phyloP scores from a whole-genome alignment of 805 yeast species.

The Nakazawaea wickerhamii region DNA sequence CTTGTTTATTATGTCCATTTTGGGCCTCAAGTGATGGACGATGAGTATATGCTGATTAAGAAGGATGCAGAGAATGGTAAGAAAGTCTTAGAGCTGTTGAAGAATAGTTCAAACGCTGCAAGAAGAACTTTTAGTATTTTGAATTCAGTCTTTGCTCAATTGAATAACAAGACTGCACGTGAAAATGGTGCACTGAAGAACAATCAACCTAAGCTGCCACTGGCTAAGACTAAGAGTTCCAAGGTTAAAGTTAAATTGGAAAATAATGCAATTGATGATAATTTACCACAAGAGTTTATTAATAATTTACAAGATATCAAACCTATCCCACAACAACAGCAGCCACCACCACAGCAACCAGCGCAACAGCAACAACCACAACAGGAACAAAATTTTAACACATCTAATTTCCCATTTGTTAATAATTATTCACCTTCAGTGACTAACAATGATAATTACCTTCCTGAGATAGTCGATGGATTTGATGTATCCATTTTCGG shows the following conservation, averaged over 20 bases:
- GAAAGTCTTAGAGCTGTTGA: slow-evolving; percentile 62
- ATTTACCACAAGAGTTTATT: slow-evolving; percentile 19
- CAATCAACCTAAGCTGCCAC: too few relatives aligned
- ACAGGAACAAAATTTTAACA: too few relatives aligned
- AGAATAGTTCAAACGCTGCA: slow-evolving; percentile 74
- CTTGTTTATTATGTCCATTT: slow-evolving; percentile 72
- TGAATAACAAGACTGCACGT: slow-evolving; percentile 63
- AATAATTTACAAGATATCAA: slow-evolving; percentile 27
- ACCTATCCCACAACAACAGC: slow-evolving; percentile 17
- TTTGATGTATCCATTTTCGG: slow-evolving; percentile 85
- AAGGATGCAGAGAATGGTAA: slow-evolving; percentile 81
- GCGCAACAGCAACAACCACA: slow-evolving; percentile 18
- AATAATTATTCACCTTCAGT: slow-evolving; percentile 1
- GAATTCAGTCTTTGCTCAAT: slow-evolving; percentile 73
- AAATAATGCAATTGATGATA: slow-evolving; percentile 11
- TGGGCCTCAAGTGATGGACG: slow-evolving; percentile 39
- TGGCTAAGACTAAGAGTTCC: too few relatives aligned
- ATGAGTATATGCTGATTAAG: slow-evolving; percentile 53
- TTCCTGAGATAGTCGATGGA: slow-evolving; percentile 82
- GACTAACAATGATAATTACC: slow-evolving; percentile 33
- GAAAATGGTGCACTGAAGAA: background rate
- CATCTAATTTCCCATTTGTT: too few relatives aligned
- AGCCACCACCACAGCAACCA: slow-evolving; percentile 2
- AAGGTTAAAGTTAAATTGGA: slow-evolving; percentile 13
- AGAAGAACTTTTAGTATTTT: slow-evolving; percentile 73